Evolutionary conservation across 108 stramenopile species (phyloP).

Genomic region (Hondaea fermentalgiana): DNA sequence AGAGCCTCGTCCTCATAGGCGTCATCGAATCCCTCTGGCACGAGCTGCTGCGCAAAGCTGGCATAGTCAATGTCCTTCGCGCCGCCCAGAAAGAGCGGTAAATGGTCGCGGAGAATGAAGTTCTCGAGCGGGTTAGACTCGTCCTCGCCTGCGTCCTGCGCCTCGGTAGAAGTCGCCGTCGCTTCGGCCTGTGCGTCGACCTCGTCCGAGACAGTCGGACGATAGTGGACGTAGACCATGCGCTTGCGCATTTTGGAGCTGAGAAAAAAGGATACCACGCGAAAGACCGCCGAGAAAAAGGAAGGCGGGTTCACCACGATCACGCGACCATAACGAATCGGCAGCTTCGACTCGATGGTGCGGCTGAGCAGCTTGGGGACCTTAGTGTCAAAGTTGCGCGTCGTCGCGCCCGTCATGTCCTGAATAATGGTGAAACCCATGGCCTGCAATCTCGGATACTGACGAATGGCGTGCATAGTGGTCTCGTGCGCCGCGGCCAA

Average conservation of each 20-base stretch:
- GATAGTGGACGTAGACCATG: background rate
- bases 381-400: background rate
- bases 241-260: background rate
- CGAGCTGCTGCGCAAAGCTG: background rate
- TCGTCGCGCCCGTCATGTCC: background rate
- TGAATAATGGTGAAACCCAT: background rate
- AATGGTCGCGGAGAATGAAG: background rate
- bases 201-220: background rate
- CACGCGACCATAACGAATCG: background rate
- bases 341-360: slow-evolving; percentile 1
- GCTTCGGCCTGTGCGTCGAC: background rate
- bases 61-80: background rate
- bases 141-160: background rate
- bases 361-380: slow-evolving; percentile 1
- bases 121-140: background rate
- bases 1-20: background rate
- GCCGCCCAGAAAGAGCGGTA: background rate
- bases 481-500: background rate
- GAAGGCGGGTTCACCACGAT: background rate
- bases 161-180: background rate
- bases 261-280: background rate
- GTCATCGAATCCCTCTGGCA: background rate
- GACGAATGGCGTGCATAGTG: background rate
- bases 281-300: background rate
- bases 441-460: background rate